Evolutionary conservation across 352 stramenopile genomes (phyloP), one percentile per base, ranked within the genome.

Genomic region (Phytophthora hibernalis): DNA sequence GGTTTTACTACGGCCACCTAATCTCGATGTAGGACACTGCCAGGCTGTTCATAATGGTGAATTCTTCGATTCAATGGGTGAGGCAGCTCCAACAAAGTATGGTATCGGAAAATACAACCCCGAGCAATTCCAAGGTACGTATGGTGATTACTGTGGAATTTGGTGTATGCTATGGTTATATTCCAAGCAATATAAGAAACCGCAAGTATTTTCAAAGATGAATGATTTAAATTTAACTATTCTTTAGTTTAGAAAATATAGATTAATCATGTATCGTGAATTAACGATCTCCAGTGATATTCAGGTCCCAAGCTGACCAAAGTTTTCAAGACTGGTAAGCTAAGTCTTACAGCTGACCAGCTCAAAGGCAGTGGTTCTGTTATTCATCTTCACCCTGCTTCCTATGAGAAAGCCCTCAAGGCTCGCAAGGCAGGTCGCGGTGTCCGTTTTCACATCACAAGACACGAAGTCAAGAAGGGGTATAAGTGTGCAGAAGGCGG

Each of bases 201-300:
- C 26, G 26, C 26, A 31, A 31, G 26, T 31, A 31, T 31, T 31
- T 30, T 61, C n/a, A 43, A 54, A 43, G 31, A 10, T 64, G 67
- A 53, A 61, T 21, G 45, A 72, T 62, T 31, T 72, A n/a, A 65
- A 72, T 55, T 12, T 72, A 43, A 45, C 49, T n/a, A 45, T 72
- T 54, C 16, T 68, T 57, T 48, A 24, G 3, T 26, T n/a, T 10
- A 28, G 10, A 18, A 45, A 51, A 56, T 63, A 68, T 62, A 72
- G 24, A 61, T 18, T n/a, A 22, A 68, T 48, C 1, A 33, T 61
- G 22, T 67, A 54, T 37, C 51, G 51, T 2, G 48, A 68, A 50
- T 12, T 63, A 38, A n/a, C 45, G 5, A 48, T 68, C 28, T 68
- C 50, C 3, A 49, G 9, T 5, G 30, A 49, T 21, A 21, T 61